phyloP scores from a whole-genome alignment of 257 asterid species.

The Oldenlandia corymbosa region DNA sequence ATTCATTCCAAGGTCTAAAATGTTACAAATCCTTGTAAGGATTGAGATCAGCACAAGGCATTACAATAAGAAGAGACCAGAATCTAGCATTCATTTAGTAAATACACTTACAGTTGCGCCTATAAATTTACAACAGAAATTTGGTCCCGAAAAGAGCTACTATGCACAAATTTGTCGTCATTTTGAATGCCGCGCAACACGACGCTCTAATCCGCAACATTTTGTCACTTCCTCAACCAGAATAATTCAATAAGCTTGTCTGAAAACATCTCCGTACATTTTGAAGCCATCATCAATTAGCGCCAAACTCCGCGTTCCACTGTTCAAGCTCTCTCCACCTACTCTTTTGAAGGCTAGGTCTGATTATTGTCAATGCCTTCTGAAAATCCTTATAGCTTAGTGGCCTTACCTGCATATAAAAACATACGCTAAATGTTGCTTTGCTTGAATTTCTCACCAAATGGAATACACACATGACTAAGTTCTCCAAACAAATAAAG shows the following conservation, averaged over 20 bases:
- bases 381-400: slow-evolving; percentile 68
- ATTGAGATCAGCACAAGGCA: background rate
- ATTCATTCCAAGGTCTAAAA: too few species aligned
- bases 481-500: too few species aligned
- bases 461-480: too few species aligned
- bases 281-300: slow-evolving; percentile 34
- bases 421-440: background rate
- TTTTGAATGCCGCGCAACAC: too few species aligned
- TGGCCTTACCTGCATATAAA: slow-evolving; percentile 59
- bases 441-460: background rate
- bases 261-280: too few species aligned
- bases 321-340: slow-evolving; percentile 89
- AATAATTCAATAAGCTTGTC: background rate
- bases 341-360: slow-evolving; percentile 86
- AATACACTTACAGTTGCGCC: background rate
- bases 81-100: too few species aligned
- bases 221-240: background rate
- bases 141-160: background rate
- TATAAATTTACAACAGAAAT: background rate
- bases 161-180: background rate
- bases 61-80: too few species aligned
- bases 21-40: background rate
- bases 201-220: background rate
- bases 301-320: slow-evolving; percentile 88
- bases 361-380: slow-evolving; percentile 71